phyloP scores from a whole-genome alignment of 305 asterid species.

The Solanum aculeatissimum region DNA sequence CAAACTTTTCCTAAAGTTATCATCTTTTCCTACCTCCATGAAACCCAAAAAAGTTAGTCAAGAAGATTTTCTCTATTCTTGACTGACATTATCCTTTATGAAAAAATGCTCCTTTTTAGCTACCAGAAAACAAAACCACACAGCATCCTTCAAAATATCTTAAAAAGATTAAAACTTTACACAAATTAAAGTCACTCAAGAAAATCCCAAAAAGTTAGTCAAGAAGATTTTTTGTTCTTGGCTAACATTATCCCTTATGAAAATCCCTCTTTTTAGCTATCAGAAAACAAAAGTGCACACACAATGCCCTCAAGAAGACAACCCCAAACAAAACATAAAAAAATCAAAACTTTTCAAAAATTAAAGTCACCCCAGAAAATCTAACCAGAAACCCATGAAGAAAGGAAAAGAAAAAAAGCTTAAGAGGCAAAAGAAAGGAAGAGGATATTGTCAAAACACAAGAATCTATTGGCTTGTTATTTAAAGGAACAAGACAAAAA shows the following conservation, averaged over 20 bases:
- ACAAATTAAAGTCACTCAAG: not conserved
- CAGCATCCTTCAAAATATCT: not conserved
- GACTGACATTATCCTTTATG: not conserved
- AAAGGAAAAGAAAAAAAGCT: not conserved
- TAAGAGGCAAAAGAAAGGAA: not conserved
- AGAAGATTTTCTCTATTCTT: slow-evolving; percentile 1
- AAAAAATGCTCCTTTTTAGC: slow-evolving; percentile 2
- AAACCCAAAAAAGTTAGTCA: not conserved
- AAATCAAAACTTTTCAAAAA: not conserved
- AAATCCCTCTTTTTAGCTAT: slow-evolving; percentile 6
- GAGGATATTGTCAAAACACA: not conserved
- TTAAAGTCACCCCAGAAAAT: not conserved
- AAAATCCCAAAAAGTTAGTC: not conserved
- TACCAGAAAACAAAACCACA: not conserved
- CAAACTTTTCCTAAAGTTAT: not conserved
- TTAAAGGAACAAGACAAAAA: slow-evolving; percentile 18
- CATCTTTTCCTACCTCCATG: not conserved
- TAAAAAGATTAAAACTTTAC: not conserved
- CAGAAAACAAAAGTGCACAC: not conserved
- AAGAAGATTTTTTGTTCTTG: not conserved
- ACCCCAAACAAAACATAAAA: not conserved
- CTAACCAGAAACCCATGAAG: not conserved
- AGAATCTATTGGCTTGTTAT: slow-evolving; percentile 7
- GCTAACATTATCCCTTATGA: not conserved
- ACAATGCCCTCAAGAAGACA: not conserved